phyloP scores from a whole-genome alignment of 257 asterid genomes.

The Misopates orontium region DNA sequence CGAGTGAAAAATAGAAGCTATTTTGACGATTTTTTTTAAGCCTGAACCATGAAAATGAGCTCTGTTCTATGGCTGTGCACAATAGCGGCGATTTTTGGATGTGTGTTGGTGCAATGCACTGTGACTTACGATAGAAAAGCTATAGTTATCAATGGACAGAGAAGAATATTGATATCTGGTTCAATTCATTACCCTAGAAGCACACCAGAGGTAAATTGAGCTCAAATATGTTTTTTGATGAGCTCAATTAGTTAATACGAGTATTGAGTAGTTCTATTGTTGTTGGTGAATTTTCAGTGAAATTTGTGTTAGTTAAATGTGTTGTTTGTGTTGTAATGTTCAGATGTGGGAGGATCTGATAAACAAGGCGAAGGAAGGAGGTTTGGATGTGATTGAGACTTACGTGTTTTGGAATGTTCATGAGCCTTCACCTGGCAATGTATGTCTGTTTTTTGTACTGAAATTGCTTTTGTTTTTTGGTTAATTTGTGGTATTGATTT shows the following conservation, averaged over 20 bases:
- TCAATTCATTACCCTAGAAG: constrained; percentile 94
- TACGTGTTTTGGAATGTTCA: constrained; percentile 93
- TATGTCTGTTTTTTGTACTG: constrained; percentile 36
- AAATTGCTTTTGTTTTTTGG: constrained; percentile 5
- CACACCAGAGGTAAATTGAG: constrained; percentile 74
- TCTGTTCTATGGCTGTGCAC: constrained; percentile 47
- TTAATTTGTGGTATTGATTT: constrained; percentile 19
- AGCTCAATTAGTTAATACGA: too few relatives aligned
- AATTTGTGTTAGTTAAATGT: constrained; percentile 8
- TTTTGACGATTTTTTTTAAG: constrained; percentile 20
- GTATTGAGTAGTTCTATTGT: too few relatives aligned
- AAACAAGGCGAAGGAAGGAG: constrained; percentile 86
- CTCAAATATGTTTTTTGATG: not conserved
- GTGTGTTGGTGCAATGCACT: constrained; percentile 55
- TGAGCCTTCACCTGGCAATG: constrained; percentile 80
- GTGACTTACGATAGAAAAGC: constrained; percentile 79
- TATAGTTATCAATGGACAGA: constrained; percentile 63
- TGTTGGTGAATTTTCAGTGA: too few relatives aligned
- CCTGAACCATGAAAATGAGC: constrained; percentile 35
- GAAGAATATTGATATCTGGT: constrained; percentile 83
- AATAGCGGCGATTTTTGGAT: constrained; percentile 40
- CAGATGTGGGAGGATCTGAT: constrained; percentile 97
- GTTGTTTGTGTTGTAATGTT: constrained; percentile 21
- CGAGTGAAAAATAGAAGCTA: constrained; percentile 16
- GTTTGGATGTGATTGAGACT: constrained; percentile 81